These are phyloP conservation scores for Pythium biforme DNA, from an alignment of 352 stramenopile species.

Conservation along the genomic window DNA sequence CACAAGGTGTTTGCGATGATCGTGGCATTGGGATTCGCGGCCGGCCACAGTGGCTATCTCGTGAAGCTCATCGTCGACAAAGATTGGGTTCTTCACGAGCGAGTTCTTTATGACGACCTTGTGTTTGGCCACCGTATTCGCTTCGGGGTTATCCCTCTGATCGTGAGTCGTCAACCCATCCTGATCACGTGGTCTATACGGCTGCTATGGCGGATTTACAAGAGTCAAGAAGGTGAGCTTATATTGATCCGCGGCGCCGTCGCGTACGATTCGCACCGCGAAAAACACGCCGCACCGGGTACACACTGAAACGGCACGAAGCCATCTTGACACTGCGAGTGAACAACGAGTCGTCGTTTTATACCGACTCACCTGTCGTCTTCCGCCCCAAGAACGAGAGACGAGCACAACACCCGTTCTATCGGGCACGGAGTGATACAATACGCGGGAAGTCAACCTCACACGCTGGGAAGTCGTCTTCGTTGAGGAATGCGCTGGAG, in stretches of 20 bases:
- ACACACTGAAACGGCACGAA: background rate
- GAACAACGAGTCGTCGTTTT: too few relatives aligned
- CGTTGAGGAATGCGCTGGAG: too few relatives aligned
- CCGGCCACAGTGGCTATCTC: background rate
- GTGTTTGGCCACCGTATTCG: constrained; percentile 3
- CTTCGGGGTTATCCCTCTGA: constrained; percentile 17
- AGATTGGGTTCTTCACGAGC: constrained; percentile 10
- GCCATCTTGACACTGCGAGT: too few relatives aligned
- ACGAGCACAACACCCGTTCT: too few relatives aligned
- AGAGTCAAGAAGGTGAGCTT: constrained; percentile 11
- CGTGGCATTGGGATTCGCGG: background rate
- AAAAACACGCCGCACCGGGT: background rate
- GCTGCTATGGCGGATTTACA: constrained; percentile 22
- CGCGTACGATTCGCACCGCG: constrained; percentile 8
- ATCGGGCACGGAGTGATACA: too few relatives aligned
- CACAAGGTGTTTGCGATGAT: constrained; percentile 15
- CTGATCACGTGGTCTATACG: constrained; percentile 23
- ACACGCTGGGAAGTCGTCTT: too few relatives aligned
- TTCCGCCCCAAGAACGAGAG: too few relatives aligned
- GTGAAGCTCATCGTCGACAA: constrained; percentile 15
- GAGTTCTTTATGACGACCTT: constrained; percentile 2
- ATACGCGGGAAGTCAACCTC: too few relatives aligned
- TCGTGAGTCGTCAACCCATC: constrained; percentile 16
- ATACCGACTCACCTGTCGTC: too few relatives aligned
- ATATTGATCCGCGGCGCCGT: constrained; percentile 24